Conservation (phyloP, 345 rosid species). For the Syzygium grande region DNA sequence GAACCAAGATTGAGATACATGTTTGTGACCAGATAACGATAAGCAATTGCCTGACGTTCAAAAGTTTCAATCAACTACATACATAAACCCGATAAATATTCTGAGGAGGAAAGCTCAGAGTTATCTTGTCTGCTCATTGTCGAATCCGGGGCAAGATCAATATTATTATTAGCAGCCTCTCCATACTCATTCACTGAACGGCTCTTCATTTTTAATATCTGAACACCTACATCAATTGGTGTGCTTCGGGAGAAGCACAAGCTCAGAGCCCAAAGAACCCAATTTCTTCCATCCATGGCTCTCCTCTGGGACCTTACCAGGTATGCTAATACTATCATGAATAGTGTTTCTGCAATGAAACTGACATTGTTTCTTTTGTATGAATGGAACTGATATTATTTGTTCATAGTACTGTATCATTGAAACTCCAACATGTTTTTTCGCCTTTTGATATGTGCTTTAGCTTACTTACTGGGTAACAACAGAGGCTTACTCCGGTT, state of each 20-base stretch:
- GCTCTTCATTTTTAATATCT: background rate
- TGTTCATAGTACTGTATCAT: background rate
- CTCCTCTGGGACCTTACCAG: background rate
- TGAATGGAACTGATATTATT: background rate
- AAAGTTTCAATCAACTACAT: background rate
- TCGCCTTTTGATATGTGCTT: background rate
- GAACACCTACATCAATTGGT: background rate
- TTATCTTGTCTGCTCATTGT: background rate
- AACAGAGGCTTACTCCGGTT: conserved; percentile 15
- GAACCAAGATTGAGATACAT: background rate
- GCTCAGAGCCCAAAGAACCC: background rate
- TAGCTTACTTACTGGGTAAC: background rate
- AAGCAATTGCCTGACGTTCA: background rate
- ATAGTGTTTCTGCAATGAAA: background rate
- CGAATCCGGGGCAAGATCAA: background rate
- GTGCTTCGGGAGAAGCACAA: background rate
- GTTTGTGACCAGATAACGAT: background rate
- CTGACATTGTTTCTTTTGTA: background rate
- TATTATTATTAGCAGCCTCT: background rate
- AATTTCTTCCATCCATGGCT: background rate
- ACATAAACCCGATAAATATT: background rate
- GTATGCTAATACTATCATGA: background rate
- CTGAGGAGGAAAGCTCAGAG: background rate
- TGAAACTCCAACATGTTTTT: background rate
- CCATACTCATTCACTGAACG: background rate